Evolutionary conservation across 2,329 filamentous ascomycete species (phyloP), one percentile per base, ranked within the genome.

Genomic region (Colletotrichum endophyticum): DNA sequence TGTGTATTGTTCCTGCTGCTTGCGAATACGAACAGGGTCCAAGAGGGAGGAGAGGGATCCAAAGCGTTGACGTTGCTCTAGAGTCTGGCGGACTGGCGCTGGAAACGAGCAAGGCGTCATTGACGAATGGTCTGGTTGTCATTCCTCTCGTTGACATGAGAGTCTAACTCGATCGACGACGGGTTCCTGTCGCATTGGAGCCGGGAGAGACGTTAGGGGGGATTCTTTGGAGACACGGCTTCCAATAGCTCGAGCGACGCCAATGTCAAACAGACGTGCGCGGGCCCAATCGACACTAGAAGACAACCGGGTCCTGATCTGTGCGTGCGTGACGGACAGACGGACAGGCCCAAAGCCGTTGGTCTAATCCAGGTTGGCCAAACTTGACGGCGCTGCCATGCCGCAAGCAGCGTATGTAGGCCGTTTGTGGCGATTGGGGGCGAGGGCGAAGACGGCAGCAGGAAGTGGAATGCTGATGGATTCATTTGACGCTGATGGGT

Each of bases 251-350:
- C 59, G 59, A 69, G 73, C 73, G 36, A 69, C 66, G 32, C 22
- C 63, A 69, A 69, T 49, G 71, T 62, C 74, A 69, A 74, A 73
- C 70, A 76, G 30, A 61, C 66, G 68, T 75, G 68, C 73, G 69
- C 68, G 53, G 72, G 32, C 69, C 36, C 68, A 53, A 56, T 72
- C 34, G 59, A 61, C 64, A 69, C 34, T 70, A 66, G 56, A 44
- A 27, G 27, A 39, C 56, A 30, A 30, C 70, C 57, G 70, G 64
- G 53, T 49, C 59, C 28, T 66, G 70, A 66, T 74, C 74, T 76
- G 74, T 76, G 70, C 74, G 59, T 66, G 16, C n/a, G 34, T 49
- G 74, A 76, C 70, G 68, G 73, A 68, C 28, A 39, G 56, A 73
- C 44, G 64, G 73, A 56, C 73, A 62, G 63, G 44, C 44, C 44